Evolutionary conservation across 2,329 filamentous ascomycete genomes (phyloP).

Genomic region (Colletotrichum truncatum): DNA sequence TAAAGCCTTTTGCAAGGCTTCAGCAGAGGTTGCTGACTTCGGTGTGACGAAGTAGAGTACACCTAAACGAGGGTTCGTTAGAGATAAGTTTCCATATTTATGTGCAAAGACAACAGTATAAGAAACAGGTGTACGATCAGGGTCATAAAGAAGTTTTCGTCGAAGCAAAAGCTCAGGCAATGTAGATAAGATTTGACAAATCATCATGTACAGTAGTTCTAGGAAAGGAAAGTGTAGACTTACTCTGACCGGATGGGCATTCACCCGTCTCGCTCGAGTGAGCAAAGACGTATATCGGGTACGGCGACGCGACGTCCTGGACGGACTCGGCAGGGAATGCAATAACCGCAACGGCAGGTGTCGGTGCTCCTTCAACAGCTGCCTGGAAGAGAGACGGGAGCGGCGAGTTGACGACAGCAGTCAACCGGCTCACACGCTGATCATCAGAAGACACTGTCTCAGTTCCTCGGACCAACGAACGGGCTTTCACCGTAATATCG

Average conservation of each 20-base stretch:
- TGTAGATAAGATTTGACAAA: conserved; percentile 98
- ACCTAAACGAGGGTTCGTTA: conserved; percentile 38
- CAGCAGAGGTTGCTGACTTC: conserved; percentile 42
- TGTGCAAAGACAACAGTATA: conserved; percentile 33
- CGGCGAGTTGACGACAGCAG: conserved; percentile 74
- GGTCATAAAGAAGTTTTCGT: conserved; percentile 83
- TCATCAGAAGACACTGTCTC: conserved; percentile 39
- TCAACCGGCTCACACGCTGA: conserved; percentile 64
- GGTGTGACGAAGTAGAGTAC: conserved; percentile 52
- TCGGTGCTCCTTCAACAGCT: conserved; percentile 77
- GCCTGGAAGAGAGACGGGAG: conserved; percentile 74
- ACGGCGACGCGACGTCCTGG: conserved; percentile 41
- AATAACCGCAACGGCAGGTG: conserved; percentile 77
- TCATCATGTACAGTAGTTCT: conserved; percentile 78
- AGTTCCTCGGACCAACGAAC: conserved; percentile 58
- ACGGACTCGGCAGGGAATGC: conserved; percentile 68
- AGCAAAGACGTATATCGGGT: conserved; percentile 68
- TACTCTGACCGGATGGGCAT: conserved; percentile 89
- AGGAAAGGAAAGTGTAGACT: conserved; percentile 55
- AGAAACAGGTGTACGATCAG: conserved; percentile 69
- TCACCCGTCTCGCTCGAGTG: conserved; percentile 94
- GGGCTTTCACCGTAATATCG: conserved; percentile 64
- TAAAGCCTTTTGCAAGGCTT: conserved; percentile 50
- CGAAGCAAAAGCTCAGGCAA: conserved; percentile 92
- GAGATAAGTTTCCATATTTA: conserved; percentile 21